Base-by-base conservation (phyloP, 176 grass and related monocot genomes). In the Phoenix roebelenii region DNA sequence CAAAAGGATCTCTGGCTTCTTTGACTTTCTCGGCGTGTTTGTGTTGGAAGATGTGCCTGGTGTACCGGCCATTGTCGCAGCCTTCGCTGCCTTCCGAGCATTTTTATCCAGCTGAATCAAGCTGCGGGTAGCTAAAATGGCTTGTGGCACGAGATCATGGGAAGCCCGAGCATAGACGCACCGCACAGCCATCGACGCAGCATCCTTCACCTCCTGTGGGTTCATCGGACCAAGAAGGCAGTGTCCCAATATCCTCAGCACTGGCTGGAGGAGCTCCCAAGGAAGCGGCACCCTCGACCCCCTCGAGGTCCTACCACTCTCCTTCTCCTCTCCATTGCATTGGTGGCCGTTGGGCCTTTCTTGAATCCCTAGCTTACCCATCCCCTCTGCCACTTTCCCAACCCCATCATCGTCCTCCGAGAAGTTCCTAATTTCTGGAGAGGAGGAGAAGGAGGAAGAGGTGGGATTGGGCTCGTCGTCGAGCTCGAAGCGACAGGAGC, bases 31-130 rank as follows among this genome's bases (percentile, higher is more conserved):
- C 0, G 93, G 93, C n/a, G 88, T 92, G 55, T 87, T 92, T 48
- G 82, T 81, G 59, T 88, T 92, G 39, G 93, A 98, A 60, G 79
- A 70, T 7, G 76, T 77, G 59, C 66, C 76, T 32, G 57, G 57
- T 58, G 59, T 50, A 16, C 64, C 74, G 3, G 74, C 61, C 1
- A 57, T 23, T 5, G 50, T 61, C 7, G 52, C 63, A 24, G 60
- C 65, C 26, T 80, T 98, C 18, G 72, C 76, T 6, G 67, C 79
- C 57, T 85, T 87, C 14, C 79, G 65, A 15, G 93, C 79, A 58
- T 70, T 86, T 67, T 92, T 98, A 58, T 98, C 88, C 23, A 98
- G 81, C 81, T 88, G 87, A 1, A 98, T 92, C 76, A 98, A 78
- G 75, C 93, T 98, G 7, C 88, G 77, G 65, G 93, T 15, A 18